Percentiles rank a stretch among this genome's conserved stretches.
Evolutionary conservation across 1,284 basidiomycete species (phyloP).

Genomic region (Mrakiaceae sp.): DNA sequence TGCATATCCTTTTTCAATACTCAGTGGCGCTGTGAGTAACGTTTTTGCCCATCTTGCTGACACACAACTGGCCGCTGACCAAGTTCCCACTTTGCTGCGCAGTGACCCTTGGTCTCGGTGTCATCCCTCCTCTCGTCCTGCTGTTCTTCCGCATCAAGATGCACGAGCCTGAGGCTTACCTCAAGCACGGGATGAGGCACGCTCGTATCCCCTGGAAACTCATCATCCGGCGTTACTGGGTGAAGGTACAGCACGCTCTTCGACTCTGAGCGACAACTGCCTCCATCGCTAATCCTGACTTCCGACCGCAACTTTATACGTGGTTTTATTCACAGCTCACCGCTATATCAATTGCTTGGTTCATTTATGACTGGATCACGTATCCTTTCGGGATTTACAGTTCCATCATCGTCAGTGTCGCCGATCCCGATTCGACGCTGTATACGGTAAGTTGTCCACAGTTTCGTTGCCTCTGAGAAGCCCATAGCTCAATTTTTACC

Average conservation of each 20-base stretch:
- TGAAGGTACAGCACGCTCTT: constrained; percentile 25
- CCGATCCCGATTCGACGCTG: constrained; percentile 23
- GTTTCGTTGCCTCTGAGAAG: not conserved
- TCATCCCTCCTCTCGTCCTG: constrained; percentile 62
- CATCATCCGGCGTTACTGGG: constrained; percentile 70
- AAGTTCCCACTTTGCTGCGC: too few species aligned
- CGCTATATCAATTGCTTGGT: constrained; percentile 58
- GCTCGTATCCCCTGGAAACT: constrained; percentile 59
- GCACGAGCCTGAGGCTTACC: constrained; percentile 36
- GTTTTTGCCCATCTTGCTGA: too few species aligned
- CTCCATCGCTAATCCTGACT: too few species aligned
- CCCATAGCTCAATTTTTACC: not conserved
- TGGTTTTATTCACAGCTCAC: constrained; percentile 31
- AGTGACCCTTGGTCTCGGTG: constrained; percentile 67
- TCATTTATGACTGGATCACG: constrained; percentile 24
- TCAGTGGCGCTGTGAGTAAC: too few species aligned
- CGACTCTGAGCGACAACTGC: too few species aligned
- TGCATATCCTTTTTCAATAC: too few species aligned
- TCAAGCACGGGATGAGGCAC: constrained; percentile 43
- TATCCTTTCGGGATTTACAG: constrained; percentile 52
- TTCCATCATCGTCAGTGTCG: constrained; percentile 41
- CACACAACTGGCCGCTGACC: too few species aligned
- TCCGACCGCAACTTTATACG: too few species aligned
- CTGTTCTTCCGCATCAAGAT: constrained; percentile 59
- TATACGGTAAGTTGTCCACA: constrained; percentile 16